Evolutionary conservation across 83 land plant genomes (phyloP).

Genomic region (Picea abies): DNA sequence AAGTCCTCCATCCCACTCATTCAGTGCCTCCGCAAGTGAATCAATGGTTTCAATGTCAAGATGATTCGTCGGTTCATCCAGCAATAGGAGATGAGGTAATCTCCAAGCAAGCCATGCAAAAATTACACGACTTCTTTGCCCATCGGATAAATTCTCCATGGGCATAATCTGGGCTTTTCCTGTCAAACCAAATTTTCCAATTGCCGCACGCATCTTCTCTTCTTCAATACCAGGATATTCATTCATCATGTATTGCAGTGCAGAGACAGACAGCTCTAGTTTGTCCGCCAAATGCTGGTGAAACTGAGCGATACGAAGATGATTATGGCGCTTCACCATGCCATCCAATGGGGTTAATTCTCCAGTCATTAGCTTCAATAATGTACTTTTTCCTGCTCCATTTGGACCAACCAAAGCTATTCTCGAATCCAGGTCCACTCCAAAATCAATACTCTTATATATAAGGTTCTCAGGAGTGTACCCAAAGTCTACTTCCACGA

Average conservation of each 20-base stretch:
- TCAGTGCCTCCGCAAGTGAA: constrained; percentile 91
- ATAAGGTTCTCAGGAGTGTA: constrained; percentile 91
- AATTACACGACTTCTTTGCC: constrained; percentile 90
- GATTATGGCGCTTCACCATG: constrained; percentile 95
- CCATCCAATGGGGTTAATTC: constrained; percentile 82
- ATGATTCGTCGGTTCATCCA: constrained; percentile 97
- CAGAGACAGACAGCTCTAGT: constrained; percentile 75
- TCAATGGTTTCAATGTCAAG: constrained; percentile 97
- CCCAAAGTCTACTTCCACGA: constrained; percentile 87
- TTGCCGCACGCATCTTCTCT: constrained; percentile 93
- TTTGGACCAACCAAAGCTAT: constrained; percentile 94
- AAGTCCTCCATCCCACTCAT: constrained; percentile 98
- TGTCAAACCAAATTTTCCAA: constrained; percentile 84
- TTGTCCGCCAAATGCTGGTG: constrained; percentile 94
- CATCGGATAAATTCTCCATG: constrained; percentile 94
- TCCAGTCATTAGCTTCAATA: constrained; percentile 96
- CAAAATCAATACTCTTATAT: constrained; percentile 86
- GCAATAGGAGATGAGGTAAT: constrained; percentile 79
- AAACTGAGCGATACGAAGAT: constrained; percentile 88
- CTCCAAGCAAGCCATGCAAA: constrained; percentile 98
- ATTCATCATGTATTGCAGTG: constrained; percentile 82
- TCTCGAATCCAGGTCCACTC: constrained; percentile 90
- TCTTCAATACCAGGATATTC: constrained; percentile 94
- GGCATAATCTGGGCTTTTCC: constrained; percentile 98
- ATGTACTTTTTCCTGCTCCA: constrained; percentile 96